Conservation (phyloP, 306 rosid species). For the Pyrus bretschneideri region DNA sequence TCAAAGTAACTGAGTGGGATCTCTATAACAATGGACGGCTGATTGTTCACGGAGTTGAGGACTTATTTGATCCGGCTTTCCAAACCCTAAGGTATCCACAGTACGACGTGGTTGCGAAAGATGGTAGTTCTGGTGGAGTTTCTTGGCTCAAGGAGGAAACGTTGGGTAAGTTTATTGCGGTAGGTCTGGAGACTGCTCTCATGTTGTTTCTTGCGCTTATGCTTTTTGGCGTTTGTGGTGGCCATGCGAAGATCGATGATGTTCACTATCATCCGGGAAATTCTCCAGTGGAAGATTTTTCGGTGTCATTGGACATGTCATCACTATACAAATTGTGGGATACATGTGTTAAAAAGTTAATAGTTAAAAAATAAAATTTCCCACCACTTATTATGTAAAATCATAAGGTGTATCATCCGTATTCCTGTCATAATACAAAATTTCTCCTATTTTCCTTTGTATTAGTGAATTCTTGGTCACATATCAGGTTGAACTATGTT, state of each 20-base stretch:
- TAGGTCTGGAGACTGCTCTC: no score
- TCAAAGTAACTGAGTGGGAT: conserved; percentile 2
- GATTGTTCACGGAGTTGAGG: conserved; percentile 1
- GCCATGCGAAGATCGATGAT: not conserved
- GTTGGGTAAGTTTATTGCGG: rapidly evolving
- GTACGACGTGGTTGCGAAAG: not conserved
- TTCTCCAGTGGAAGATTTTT: no score
- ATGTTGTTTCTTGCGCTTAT: rapidly evolving
- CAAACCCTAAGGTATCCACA: not conserved
- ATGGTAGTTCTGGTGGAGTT: not conserved
- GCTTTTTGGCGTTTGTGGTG: not conserved
- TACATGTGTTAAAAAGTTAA: no score
- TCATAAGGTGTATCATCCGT: no score
- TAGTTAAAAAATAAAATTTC: no score
- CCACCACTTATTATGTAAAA: no score
- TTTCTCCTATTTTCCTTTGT: not conserved
- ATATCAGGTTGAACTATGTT: not conserved
- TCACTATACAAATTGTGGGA: no score
- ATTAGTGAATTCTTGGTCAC: no score
- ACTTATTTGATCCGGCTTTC: conserved; percentile 4
- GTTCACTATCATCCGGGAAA: no score
- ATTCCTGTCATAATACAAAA: no score
- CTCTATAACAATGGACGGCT: not conserved
- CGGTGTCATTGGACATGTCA: no score
- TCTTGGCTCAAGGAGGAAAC: not conserved